phyloP scores from a whole-genome alignment of 345 rosid species.

The Schrenkiella parvula region DNA sequence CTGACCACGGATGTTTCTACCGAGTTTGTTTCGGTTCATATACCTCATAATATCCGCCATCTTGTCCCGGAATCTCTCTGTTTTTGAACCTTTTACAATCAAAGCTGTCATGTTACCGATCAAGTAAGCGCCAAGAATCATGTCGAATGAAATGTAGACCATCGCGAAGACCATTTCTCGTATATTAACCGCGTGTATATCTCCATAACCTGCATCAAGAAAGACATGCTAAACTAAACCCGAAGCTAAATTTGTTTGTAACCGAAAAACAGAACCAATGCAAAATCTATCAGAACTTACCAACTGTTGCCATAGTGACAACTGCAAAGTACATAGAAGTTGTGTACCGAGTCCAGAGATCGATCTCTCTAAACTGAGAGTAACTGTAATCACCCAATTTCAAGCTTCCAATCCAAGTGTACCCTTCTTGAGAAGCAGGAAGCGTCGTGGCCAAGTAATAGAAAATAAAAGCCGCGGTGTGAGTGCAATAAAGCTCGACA shows the following conservation, averaged over 20 bases:
- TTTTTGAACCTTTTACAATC: constrained; percentile 86
- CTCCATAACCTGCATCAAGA: constrained; percentile 69
- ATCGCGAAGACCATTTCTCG: constrained; percentile 87
- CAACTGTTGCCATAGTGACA: constrained; percentile 93
- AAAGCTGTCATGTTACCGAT: constrained; percentile 92
- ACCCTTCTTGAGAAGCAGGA: constrained; percentile 69
- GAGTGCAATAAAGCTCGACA: constrained; percentile 85
- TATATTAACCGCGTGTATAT: constrained; percentile 80
- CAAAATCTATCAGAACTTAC: constrained; percentile 29
- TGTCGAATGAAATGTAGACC: constrained; percentile 76
- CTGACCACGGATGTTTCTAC: constrained; percentile 48
- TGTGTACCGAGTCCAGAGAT: constrained; percentile 66
- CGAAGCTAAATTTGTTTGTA: neutral
- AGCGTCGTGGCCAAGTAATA: constrained; percentile 87
- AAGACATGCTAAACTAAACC: neutral
- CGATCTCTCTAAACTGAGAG: constrained; percentile 60
- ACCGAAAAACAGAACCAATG: neutral
- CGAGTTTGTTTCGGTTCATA: constrained; percentile 65
- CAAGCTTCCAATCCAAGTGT: constrained; percentile 90
- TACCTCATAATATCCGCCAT: constrained; percentile 68
- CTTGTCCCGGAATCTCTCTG: constrained; percentile 73
- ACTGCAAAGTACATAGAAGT: constrained; percentile 81
- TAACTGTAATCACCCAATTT: constrained; percentile 70
- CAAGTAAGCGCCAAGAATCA: constrained; percentile 87
- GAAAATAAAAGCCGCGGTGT: constrained; percentile 89